These are phyloP conservation scores for Eucalyptus melliodora DNA, from an alignment of 345 rosid genomes.

Conservation along the genomic window DNA sequence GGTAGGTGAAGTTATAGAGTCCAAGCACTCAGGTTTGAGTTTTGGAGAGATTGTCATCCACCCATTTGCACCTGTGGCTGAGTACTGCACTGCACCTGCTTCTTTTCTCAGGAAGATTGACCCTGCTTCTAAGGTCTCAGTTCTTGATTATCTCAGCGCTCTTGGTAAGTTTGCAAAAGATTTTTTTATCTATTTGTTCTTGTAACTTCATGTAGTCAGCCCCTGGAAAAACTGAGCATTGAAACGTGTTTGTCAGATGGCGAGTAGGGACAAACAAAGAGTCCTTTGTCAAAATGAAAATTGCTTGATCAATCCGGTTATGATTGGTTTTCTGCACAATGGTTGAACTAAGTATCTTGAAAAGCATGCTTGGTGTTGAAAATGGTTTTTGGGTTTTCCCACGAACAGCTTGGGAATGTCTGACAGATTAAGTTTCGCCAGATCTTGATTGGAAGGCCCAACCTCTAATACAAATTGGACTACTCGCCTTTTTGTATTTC, in stretches of 20 bases:
- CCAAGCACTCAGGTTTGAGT: not conserved
- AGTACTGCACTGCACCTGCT: slow-evolving; percentile 4
- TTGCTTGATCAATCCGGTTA: not conserved
- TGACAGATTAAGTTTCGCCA: not conserved
- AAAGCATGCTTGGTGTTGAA: not conserved
- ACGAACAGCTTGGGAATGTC: not conserved
- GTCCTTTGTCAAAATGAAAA: not conserved
- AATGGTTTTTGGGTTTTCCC: not conserved
- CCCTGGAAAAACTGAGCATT: not conserved
- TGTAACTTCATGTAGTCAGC: not conserved
- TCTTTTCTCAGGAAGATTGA: not conserved
- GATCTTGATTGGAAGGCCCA: not conserved
- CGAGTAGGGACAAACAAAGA: not conserved
- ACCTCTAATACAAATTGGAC: not conserved
- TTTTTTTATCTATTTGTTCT: not conserved
- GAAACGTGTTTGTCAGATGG: not conserved
- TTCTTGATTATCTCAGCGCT: slow-evolving; percentile 13
- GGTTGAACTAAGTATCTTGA: not conserved
- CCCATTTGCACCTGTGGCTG: slow-evolving; percentile 2
- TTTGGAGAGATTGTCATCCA: slow-evolving; percentile 6
- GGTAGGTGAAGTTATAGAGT: slow-evolving; percentile 10
- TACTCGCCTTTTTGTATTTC: not conserved
- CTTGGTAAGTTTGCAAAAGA: not conserved
- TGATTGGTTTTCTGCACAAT: not conserved
- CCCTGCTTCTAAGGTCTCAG: not conserved